phyloP scores from a whole-genome alignment of 2,329 filamentous ascomycete genomes.

The Cladosporium sphaerospermum region DNA sequence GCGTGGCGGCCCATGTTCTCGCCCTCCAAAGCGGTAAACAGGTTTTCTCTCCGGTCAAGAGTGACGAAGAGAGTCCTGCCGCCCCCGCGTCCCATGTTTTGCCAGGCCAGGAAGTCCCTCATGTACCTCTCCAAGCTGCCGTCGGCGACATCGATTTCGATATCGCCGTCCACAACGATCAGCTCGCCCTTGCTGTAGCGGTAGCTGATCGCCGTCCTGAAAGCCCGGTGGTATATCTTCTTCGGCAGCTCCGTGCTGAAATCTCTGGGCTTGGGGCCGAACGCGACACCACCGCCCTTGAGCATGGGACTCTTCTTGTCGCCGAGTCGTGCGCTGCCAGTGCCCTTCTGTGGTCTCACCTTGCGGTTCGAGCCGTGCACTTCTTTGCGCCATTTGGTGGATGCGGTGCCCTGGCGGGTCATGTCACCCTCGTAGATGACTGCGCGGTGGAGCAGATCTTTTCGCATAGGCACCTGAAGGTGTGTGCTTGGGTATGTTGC shows the following conservation, averaged over 20 bases:
- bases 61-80: slow-evolving; percentile 75
- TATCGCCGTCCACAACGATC: slow-evolving; percentile 71
- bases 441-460: slow-evolving; percentile 87
- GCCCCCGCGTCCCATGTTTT: slow-evolving; percentile 61
- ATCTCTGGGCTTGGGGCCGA: slow-evolving; percentile 87
- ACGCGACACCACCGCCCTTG: slow-evolving; percentile 77
- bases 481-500: slow-evolving; percentile 74
- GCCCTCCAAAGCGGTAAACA: slow-evolving; percentile 61
- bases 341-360: slow-evolving; percentile 79
- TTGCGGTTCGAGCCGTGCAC: slow-evolving; percentile 80
- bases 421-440: slow-evolving; percentile 88
- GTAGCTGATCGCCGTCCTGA: slow-evolving; percentile 89
- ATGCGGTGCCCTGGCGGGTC: slow-evolving; percentile 80
- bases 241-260: slow-evolving; percentile 76
- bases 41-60: slow-evolving; percentile 50
- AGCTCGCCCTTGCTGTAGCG: slow-evolving; percentile 83
- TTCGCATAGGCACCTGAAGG: slow-evolving; percentile 77
- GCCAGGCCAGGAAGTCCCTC: slow-evolving; percentile 60
- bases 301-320: slow-evolving; percentile 75
- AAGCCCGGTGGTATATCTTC: slow-evolving; percentile 93
- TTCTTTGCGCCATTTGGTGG: slow-evolving; percentile 72
- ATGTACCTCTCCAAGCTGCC: slow-evolving; percentile 49
- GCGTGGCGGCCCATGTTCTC: slow-evolving; percentile 58
- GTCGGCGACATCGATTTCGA: slow-evolving; percentile 55
- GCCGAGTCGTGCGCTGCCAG: slow-evolving; percentile 71